Evolutionary conservation across 2,329 filamentous ascomycete genomes (phyloP).

Genomic region (Cadophora malorum): DNA sequence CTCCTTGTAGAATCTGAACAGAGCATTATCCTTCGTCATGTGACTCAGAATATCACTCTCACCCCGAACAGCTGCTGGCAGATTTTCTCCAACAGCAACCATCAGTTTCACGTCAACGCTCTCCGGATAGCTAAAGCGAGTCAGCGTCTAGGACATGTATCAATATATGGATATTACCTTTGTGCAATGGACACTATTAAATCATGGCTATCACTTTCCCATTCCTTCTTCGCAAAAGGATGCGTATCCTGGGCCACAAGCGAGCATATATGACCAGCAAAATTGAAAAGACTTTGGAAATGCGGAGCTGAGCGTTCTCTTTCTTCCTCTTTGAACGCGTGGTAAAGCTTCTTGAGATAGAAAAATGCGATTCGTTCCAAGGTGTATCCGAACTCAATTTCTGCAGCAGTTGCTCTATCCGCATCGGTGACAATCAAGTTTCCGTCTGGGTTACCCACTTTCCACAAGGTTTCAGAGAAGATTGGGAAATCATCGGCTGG

Average conservation of each 20-base stretch:
- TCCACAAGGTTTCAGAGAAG: conserved; percentile 3
- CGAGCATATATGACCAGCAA: not conserved
- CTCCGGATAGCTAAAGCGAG: not conserved
- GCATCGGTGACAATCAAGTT: not conserved
- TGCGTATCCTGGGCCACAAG: not conserved
- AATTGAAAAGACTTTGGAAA: not conserved
- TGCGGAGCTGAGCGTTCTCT: not conserved
- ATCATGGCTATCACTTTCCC: conserved; percentile 13
- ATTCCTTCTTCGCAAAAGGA: conserved; percentile 10
- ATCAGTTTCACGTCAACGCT: not conserved
- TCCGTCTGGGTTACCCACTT: not conserved
- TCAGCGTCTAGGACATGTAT: not conserved
- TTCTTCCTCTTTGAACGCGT: not conserved
- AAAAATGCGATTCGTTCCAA: conserved; percentile 11
- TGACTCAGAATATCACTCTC: conserved; percentile 4
- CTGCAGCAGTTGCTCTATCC: not conserved
- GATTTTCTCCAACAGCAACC: conserved; percentile 10
- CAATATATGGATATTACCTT: not conserved
- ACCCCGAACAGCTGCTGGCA: not conserved
- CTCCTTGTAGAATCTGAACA: conserved; percentile 12
- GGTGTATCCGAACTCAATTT: not conserved
- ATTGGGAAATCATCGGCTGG: conserved; percentile 1
- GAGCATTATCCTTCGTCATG: not conserved
- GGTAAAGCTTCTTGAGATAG: conserved; percentile 3
- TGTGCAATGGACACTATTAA: not conserved